Percentiles rank a stretch among this genome's conserved stretches.
Evolutionary conservation across 345 rosid species (phyloP).

Genomic region (Eucalyptus curtisii): DNA sequence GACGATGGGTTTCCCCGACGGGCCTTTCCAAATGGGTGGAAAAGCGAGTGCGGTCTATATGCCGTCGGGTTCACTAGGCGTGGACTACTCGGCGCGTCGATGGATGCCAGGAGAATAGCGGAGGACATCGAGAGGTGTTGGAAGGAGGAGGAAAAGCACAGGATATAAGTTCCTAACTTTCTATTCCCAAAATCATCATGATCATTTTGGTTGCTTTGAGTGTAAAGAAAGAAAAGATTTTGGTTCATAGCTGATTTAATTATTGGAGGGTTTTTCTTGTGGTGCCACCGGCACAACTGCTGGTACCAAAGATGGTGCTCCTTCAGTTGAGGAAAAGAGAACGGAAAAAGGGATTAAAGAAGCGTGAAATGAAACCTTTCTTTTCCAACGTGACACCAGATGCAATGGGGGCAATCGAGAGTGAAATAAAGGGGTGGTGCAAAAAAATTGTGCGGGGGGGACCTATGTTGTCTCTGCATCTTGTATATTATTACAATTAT

Average conservation of each 20-base stretch:
- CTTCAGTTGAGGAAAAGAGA: conserved; percentile 2
- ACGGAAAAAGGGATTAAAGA: not conserved
- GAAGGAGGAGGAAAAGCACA: conserved; percentile 18
- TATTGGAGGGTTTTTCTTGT: not conserved
- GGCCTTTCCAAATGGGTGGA: conserved; percentile 90
- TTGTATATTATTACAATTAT: conserved; percentile 21
- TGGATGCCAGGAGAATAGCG: conserved; percentile 78
- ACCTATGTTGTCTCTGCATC: conserved; percentile 12
- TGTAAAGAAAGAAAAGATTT: not conserved
- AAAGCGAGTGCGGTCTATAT: conserved; percentile 79
- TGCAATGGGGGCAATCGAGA: not conserved
- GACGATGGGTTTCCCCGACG: conserved; percentile 64
- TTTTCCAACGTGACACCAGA: not conserved
- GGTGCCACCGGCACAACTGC: not conserved
- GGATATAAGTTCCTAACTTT: conserved; percentile 1
- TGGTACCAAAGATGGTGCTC: not conserved
- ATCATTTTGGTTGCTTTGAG: not conserved
- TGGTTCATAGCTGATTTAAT: not conserved
- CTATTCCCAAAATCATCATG: conserved; percentile 1
- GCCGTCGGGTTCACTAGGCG: conserved; percentile 93
- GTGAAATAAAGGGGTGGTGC: not conserved
- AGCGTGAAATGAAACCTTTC: not conserved
- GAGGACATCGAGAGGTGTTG: conserved; percentile 44
- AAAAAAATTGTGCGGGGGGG: not conserved
- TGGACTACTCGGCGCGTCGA: conserved; percentile 68